Conservation (phyloP, 768 basidiomycete genomes). For the Chalciporus piperatus region DNA sequence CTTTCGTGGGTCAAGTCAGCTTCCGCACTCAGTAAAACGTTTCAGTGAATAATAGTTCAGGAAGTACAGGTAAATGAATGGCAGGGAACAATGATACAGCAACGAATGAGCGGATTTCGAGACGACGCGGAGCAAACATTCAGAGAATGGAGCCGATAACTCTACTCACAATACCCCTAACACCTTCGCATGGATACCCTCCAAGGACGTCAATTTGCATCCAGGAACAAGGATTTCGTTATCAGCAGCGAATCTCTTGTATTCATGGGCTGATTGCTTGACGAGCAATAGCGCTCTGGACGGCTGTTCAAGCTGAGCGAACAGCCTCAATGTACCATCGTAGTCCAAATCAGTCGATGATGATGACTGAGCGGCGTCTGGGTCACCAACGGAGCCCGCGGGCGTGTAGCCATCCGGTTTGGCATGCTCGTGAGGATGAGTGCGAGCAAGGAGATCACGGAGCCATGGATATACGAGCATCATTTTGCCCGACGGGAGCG, state of each 20-base stretch:
- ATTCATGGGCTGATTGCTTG: not conserved
- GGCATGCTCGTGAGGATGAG: not conserved
- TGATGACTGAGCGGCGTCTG: no score
- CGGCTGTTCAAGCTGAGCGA: constrained; percentile 8
- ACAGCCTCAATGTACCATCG: not conserved
- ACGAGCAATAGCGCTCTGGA: constrained; percentile 7
- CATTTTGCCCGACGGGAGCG: not conserved
- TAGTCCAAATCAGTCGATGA: no score
- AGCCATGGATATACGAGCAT: constrained; percentile 14
- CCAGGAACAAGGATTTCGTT: not conserved
- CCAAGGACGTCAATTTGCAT: not conserved
- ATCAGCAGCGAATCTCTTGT: constrained; percentile 20
- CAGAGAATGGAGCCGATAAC: no score
- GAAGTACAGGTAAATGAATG: no score
- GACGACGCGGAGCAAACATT: no score
- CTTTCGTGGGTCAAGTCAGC: no score
- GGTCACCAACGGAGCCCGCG: no score
- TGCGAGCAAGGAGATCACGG: constrained; percentile 1
- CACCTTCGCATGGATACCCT: not conserved
- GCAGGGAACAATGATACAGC: no score
- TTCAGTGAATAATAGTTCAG: no score
- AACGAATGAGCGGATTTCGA: no score
- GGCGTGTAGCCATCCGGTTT: no score
- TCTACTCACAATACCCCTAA: not conserved
- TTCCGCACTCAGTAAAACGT: no score